Evolutionary conservation across 2,329 filamentous ascomycete genomes (phyloP), one percentile per base, ranked within the genome.

Genomic region (Ramichloridium luteum): DNA sequence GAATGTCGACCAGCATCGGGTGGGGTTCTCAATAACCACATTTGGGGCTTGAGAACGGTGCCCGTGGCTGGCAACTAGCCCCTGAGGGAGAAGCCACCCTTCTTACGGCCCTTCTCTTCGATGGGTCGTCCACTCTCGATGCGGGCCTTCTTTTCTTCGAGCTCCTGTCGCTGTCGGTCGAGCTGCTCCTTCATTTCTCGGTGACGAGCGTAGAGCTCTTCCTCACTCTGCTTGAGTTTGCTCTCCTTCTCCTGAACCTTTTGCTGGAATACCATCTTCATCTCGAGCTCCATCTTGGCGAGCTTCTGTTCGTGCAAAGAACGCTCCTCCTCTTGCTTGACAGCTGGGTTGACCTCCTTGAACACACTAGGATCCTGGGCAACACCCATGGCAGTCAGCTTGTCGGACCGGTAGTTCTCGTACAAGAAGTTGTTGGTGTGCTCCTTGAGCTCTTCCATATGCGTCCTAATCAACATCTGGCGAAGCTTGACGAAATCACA

Each of bases 211-310:
- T 96, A 96, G 37, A 98, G 69, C 70, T 98, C 90, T 61, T 98
- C 90, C 64, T 98, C 90, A 70, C 85, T 93, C 68, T 96, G 90
- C 69, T 93, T 93, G 59, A 98, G 70, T 68, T 98, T 98, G 74
- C 84, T 93, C 67, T 98, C 90, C 72, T 98, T 98, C 64, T 98
- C 90, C 46, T 84, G 77, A 17, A 98, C 90, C 80, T 98, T 98
- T 61, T 98, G 90, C 62, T 96, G 90, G 84, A 98, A 98, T 49
- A 98, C 90, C 83, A 94, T 93, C 83, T 98, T 98, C 90, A 98
- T 98, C 64, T 98, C 90, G 55, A 85, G 77, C 65, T 98, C 90
- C 90, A 98, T 98, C 83, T 98, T 98, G 62, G 88, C 84, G 50
- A 98, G 83, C 72, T 98, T 98, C 72, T 94, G 86, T 67, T 98